Base-by-base conservation (phyloP, 371 early-diverging fungal genomes). In the Saksenaea oblongispora region DNA sequence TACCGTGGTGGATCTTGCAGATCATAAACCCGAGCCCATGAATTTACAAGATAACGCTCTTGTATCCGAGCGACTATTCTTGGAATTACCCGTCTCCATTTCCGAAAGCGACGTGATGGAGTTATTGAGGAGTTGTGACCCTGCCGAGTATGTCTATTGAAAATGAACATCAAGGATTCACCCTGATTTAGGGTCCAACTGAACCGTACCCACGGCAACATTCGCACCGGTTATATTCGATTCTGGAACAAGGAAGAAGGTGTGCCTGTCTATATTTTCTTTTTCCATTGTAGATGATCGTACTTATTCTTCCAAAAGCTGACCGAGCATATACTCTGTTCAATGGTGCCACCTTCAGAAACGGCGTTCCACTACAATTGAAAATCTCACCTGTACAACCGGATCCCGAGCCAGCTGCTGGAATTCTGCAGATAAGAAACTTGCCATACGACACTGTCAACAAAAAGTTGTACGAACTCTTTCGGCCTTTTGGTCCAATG, bases 401-500 rank as follows among this genome's bases (percentile, higher is more conserved):
- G 35, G 74, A 79, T 44, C 79, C 79, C 8, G 71, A 72, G 62
- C 69, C 76, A 37, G 55, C 63, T 35, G 72, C 80, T 26, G 64
- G 57, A 17, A 76, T 79, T 27, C 62, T 80, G 34, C 73, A 77
- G 27, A 71, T 81, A 36, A 70, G 66, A 59, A 69, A 76, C 36
- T 61, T 83, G 34, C 72, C 77, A n/a, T 39, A 34, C 9, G 57
- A 67, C 34, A 74, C 68, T n/a, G 73, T 68, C 53, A 76, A 77
- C 54, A 59, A 62, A 24, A 22, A 39, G 13, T 58, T 83, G n/a
- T 79, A 77, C 59, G 67, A 77, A 34, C 54, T 74, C 5, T 83
- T 83, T 58, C 72, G 81, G 44, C 72, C 73, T 5, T 83, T 67
- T 72, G 84, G 84, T 39, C 79, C 84, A 36, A 75, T 83, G 70